These are phyloP conservation scores for Acarospora socialis DNA, from an alignment of 2,329 filamentous ascomycete species.

Conservation along the genomic window DNA sequence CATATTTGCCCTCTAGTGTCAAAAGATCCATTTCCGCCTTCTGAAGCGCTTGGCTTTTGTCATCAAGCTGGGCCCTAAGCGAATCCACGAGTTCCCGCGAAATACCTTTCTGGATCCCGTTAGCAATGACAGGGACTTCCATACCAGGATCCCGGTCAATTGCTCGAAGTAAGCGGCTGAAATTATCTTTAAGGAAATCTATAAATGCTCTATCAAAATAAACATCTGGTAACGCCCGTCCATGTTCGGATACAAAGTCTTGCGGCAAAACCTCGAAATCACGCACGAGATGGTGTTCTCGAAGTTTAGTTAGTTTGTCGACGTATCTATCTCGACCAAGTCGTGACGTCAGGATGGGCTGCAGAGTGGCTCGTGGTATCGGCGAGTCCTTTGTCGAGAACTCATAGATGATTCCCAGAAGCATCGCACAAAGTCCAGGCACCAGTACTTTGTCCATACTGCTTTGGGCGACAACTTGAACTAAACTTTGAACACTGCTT, in stretches of 20 bases:
- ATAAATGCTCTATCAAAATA: constrained; percentile 79
- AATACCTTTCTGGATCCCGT: constrained; percentile 74
- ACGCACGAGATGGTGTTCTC: constrained; percentile 63
- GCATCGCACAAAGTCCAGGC: constrained; percentile 67
- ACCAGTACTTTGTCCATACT: constrained; percentile 50
- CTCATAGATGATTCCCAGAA: constrained; percentile 84
- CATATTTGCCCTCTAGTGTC: constrained; percentile 39
- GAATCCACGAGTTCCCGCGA: constrained; percentile 89
- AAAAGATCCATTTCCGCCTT: constrained; percentile 43
- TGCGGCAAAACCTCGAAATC: constrained; percentile 82
- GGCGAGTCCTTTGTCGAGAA: constrained; percentile 97
- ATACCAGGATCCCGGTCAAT: constrained; percentile 84
- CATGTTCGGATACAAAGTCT: constrained; percentile 40
- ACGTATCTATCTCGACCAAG: constrained; percentile 80
- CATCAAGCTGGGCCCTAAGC: constrained; percentile 60
- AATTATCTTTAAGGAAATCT: constrained; percentile 93
- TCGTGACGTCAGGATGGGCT: constrained; percentile 60
- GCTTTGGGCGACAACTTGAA: constrained; percentile 56
- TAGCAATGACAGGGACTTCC: constrained; percentile 67
- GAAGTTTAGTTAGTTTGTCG: constrained; percentile 62
- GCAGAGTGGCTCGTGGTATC: constrained; percentile 64
- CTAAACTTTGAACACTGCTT: constrained; percentile 75
- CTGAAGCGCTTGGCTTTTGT: constrained; percentile 49
- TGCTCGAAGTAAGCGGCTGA: constrained; percentile 66
- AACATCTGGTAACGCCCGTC: constrained; percentile 55